Evolutionary conservation across 371 early-diverging fungal species (phyloP).

Genomic region (Mortierella sp.): DNA sequence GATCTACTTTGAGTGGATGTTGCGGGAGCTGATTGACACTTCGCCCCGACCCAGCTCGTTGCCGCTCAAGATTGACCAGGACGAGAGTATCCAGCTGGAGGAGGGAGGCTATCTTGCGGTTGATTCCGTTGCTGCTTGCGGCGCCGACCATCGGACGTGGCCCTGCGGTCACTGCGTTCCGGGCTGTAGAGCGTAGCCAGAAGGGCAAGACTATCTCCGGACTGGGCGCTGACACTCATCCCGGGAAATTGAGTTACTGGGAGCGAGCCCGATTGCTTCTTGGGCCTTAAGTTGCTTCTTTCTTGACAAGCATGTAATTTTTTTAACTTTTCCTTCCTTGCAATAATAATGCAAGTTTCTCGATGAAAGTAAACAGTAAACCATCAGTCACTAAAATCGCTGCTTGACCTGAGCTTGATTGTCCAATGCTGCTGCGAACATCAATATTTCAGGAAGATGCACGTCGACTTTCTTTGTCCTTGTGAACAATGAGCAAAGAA

Average conservation of each 20-base stretch:
- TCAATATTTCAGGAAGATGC: too few species aligned
- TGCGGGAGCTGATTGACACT: background rate
- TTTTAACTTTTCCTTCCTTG: too few species aligned
- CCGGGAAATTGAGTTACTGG: slow-evolving; percentile 15
- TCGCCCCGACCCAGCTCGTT: background rate
- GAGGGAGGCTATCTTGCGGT: slow-evolving; percentile 33
- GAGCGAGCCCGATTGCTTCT: slow-evolving; percentile 18
- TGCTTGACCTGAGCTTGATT: too few species aligned
- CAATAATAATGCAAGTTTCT: too few species aligned
- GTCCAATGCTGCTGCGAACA: too few species aligned
- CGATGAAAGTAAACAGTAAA: too few species aligned
- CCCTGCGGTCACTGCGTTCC: slow-evolving; percentile 22
- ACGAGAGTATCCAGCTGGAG: slow-evolving; percentile 16
- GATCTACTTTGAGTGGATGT: slow-evolving; percentile 48
- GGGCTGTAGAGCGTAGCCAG: slow-evolving; percentile 6
- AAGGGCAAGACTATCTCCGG: background rate
- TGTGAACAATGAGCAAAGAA: too few species aligned
- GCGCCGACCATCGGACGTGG: slow-evolving; percentile 38
- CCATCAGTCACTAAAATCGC: too few species aligned
- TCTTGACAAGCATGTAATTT: background rate
- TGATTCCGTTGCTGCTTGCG: slow-evolving; percentile 24
- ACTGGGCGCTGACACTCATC: background rate
- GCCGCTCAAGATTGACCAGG: background rate
- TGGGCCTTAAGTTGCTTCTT: background rate
- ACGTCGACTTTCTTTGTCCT: too few species aligned